Evolutionary conservation across 2,329 filamentous ascomycete genomes (phyloP), one percentile per base, ranked within the genome.

Genomic region (Stagonosporopsis rhizophila): DNA sequence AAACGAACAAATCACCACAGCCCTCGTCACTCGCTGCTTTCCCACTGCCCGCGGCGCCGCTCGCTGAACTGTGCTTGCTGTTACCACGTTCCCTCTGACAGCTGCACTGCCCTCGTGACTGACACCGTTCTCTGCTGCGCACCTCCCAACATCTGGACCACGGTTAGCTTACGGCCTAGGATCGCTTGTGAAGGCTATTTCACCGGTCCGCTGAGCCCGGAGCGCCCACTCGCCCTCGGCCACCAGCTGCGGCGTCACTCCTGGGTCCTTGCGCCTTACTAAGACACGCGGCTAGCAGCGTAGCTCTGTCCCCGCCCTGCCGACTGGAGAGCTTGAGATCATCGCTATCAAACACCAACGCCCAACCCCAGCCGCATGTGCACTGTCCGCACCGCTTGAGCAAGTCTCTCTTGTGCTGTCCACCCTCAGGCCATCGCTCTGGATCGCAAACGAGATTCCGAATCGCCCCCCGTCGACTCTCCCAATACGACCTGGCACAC

Each of bases 401-500:
- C 63, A 37, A 37, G 46, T 40, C 41, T 30, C 48, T 52, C 56
- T 12, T 45, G 53, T 52, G 37, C 53, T 40, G 42, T 39, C 39
- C 46, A 28, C 51, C 25, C 53, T 45, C 45, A 59, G 30, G 68
- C 65, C 69, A 72, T 68, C 72, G 69, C 68, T 72, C 73, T 77
- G 75, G 75, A 74, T 75, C 73, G 66, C 68, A 72, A 68, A 65
- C 72, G 66, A 66, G 59, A 68, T 61, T 55, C 59, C 65, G 64
- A 72, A 61, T 62, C 65, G 61, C 69, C 72, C 63, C 66, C 65
- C 68, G 70, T 71, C 71, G 68, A 68, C 66, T 64, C 59, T 62
- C 60, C 65, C 63, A 66, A 67, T 59, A 57, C 61, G 62, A 57
- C 63, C 67, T 67, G 66, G 62, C 59, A 61, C 56, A 41, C 50